Evolutionary conservation across 116 monocot genomes (phyloP).

Genomic region (Papilionanthe hybrid): DNA sequence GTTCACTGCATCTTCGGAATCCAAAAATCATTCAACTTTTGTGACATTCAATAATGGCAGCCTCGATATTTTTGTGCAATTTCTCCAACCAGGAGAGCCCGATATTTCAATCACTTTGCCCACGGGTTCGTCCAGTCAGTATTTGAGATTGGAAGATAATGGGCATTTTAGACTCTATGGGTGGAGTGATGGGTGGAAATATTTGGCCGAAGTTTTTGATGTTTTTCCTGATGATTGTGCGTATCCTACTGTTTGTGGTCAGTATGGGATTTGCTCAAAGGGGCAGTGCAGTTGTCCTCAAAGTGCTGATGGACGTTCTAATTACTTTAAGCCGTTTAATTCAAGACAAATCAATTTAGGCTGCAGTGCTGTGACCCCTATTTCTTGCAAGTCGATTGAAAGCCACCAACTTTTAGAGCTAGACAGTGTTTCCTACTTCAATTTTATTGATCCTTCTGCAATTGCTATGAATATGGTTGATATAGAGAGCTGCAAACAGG

Average conservation of each 20-base stretch:
- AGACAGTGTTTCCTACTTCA: conserved; percentile 40
- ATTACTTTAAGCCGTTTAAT: conserved; percentile 14
- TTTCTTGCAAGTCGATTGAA: conserved; percentile 28
- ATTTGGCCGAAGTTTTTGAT: not conserved
- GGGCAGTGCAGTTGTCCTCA: conserved; percentile 40
- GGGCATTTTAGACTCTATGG: conserved; percentile 8
- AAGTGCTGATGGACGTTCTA: not conserved
- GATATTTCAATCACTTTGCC: not conserved
- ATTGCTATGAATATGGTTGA: not conserved
- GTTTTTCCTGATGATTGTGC: conserved; percentile 12
- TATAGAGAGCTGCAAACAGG: conserved; percentile 33
- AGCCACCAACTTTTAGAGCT: conserved; percentile 27
- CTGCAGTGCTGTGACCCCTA: conserved; percentile 21
- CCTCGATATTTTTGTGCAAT: not conserved
- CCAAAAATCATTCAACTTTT: not conserved
- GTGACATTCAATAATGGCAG: conserved; percentile 21
- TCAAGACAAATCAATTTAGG: conserved; percentile 19
- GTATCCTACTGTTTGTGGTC: conserved; percentile 44
- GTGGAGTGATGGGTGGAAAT: not conserved
- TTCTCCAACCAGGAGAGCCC: not conserved
- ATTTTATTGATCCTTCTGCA: not conserved
- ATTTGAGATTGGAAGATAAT: conserved; percentile 8
- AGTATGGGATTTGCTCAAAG: conserved; percentile 40
- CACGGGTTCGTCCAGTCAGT: not conserved
- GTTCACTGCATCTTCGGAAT: not conserved